Conservation (phyloP, 306 rosid genomes). For the Medicago lupulina region DNA sequence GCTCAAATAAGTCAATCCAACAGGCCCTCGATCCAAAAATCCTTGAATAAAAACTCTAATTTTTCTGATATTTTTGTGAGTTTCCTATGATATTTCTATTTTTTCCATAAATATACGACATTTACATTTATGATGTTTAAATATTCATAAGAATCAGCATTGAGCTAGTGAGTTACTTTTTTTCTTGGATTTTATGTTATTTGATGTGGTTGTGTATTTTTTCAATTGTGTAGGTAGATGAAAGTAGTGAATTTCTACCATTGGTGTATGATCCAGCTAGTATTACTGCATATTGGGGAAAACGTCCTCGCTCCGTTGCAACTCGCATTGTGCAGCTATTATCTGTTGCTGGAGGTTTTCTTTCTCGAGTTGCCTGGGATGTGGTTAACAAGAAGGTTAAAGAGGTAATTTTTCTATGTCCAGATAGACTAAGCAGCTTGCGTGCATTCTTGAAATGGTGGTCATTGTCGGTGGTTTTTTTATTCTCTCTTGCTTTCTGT, state of each 20-base stretch:
- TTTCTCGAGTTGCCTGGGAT: conserved; percentile 78
- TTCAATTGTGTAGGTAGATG: conserved; percentile 67
- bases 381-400: conserved; percentile 85
- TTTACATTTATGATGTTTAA: background rate
- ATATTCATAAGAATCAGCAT: conserved; percentile 19
- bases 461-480: background rate
- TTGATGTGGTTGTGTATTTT: conserved; percentile 8
- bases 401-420: conserved; percentile 60
- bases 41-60: background rate
- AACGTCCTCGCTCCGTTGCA: conserved; percentile 90
- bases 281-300: conserved; percentile 97
- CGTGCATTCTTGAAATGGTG: conserved; percentile 4
- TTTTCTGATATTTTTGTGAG: background rate
- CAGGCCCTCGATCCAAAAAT: background rate
- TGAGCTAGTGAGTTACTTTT: background rate
- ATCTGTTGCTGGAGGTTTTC: conserved; percentile 98
- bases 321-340: conserved; percentile 84
- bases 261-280: conserved; percentile 83
- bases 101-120: background rate
- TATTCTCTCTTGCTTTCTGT: background rate
- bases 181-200: background rate
- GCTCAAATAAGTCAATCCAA: too few relatives aligned
- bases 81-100: conserved; percentile 13
- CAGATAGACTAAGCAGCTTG: background rate
- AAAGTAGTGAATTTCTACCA: conserved; percentile 95